Base-by-base conservation (phyloP, 163 green algal species). In the Volvox carteri region DNA sequence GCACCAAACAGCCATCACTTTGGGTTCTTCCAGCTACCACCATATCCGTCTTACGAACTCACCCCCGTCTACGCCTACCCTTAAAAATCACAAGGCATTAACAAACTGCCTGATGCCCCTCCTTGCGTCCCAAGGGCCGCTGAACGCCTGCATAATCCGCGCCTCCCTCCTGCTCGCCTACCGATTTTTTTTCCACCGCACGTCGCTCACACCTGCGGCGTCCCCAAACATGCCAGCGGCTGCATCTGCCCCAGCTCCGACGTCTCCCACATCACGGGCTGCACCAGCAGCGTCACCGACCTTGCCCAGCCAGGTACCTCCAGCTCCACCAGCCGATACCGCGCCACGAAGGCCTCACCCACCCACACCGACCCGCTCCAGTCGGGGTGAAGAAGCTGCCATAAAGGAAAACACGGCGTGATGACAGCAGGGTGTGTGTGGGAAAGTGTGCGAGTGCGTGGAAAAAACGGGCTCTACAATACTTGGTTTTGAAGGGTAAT, bases 311-410 rank as follows among this genome's bases (percentile, higher is more conserved):
- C 54, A 23, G 84, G 84, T 39, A 89, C 84, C 84, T 89, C 84
- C 72, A 89, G 84, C 33, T 84, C 52, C 54, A 77, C 72, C 72
- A 89, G 54, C 19, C 84, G 84, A 72, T 78, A 89, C 2, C 41
- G n/a, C 0, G 72, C 84, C n/a, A 84, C 72, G 54, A 68, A 67
- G 7, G 84, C 84, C 84, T 89, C 84, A 2, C 84, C 84, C 54
- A 12, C 72, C 84, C 84, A 89, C 84, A 89, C 84, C 9, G 84
- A 70, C 14, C 72, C 72, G 84, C 72, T 65, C 84, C 83, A 88
- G 68, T 73, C 67, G 48, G 83, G 68, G 28, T 58, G 83, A 4
- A 88, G 83, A 21, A 83, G 2, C 83, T 83, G 83, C 62, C 4
- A 2, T 23, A 18, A 11, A 19, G 5, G 39, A 14, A 16, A 1